A percentile compares a stretch with the other conserved stretches of the same genome.
Evolutionary conservation across 208 protist species (phyloP).

Genomic region (Crithidia bombi): DNA sequence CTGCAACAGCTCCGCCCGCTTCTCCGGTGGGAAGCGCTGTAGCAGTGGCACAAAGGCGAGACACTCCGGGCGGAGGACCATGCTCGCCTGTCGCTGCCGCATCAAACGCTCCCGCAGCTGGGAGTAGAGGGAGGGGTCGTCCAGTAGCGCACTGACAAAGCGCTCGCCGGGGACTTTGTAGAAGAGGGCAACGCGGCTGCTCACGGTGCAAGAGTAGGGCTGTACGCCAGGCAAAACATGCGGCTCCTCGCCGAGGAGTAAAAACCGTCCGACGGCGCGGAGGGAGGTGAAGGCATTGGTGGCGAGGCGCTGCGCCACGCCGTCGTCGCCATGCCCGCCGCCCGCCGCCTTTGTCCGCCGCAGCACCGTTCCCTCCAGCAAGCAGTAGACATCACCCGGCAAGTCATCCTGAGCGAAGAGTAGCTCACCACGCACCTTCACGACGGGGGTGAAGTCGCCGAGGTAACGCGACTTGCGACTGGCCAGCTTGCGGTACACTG

Average conservation of each 20-base stretch:
- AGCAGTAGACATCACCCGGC: conserved; percentile 78
- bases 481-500: conserved; percentile 76
- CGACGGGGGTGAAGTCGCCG: conserved; percentile 69
- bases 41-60: conserved; percentile 72
- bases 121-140: conserved; percentile 72
- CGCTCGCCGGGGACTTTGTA: conserved; percentile 64
- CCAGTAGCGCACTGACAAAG: conserved; percentile 83
- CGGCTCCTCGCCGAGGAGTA: conserved; percentile 86
- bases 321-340: conserved; percentile 44
- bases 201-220: conserved; percentile 76
- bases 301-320: conserved; percentile 55
- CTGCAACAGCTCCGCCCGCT: conserved; percentile 57
- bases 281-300: conserved; percentile 66
- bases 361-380: conserved; percentile 76
- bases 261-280: conserved; percentile 61
- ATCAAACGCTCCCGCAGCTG: conserved; percentile 69
- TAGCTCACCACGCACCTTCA: conserved; percentile 64
- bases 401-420: conserved; percentile 79
- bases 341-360: conserved; percentile 48
- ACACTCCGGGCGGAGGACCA: conserved; percentile 71
- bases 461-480: conserved; percentile 48
- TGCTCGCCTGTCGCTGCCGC: conserved; percentile 49
- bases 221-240: conserved; percentile 75
- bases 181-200: conserved; percentile 74
- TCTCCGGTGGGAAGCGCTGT: conserved; percentile 44